These are phyloP conservation scores for Abortiporus biennis DNA, from an alignment of 1,284 basidiomycete species.

Conservation along the genomic window DNA sequence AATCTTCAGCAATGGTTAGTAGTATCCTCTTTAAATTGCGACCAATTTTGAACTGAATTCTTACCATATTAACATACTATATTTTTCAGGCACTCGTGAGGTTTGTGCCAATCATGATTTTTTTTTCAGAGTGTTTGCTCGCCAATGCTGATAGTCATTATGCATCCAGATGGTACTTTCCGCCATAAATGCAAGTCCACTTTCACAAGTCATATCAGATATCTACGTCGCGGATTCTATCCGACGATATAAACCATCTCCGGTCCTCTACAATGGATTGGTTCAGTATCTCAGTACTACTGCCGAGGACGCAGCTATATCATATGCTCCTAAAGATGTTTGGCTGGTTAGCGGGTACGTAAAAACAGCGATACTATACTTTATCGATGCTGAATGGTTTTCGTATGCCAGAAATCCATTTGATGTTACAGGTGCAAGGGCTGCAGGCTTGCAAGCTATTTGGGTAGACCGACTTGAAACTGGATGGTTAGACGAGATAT, in stretches of 20 bases:
- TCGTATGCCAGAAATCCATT: slow-evolving; percentile 26
- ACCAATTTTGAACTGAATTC: neutral
- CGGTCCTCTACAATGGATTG: slow-evolving; percentile 22
- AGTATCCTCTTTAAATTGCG: neutral
- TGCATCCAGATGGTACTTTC: slow-evolving; percentile 21
- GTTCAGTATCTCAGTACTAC: slow-evolving; percentile 14
- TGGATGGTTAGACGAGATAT: slow-evolving; percentile 25
- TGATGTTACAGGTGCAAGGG: slow-evolving; percentile 27
- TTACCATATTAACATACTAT: neutral
- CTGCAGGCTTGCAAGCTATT: slow-evolving; percentile 22
- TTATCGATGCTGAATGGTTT: neutral
- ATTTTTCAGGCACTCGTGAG: slow-evolving; percentile 14
- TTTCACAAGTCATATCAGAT: slow-evolving; percentile 9
- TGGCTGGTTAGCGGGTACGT: slow-evolving; percentile 29
- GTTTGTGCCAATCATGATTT: slow-evolving; percentile 9
- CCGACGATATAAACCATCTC: slow-evolving; percentile 23
- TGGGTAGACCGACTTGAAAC: slow-evolving; percentile 25
- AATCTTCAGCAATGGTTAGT: slow-evolving; percentile 27
- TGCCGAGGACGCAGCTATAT: slow-evolving; percentile 4
- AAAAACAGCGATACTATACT: neutral
- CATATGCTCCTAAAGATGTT: slow-evolving; percentile 13
- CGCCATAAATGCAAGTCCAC: slow-evolving; percentile 15
- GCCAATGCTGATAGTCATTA: neutral
- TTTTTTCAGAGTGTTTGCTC: no score
- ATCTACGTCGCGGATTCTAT: slow-evolving; percentile 19